Evolutionary conservation across 1,284 basidiomycete species (phyloP), one percentile per base, ranked within the genome.

Genomic region (Xanthoconium separans): DNA sequence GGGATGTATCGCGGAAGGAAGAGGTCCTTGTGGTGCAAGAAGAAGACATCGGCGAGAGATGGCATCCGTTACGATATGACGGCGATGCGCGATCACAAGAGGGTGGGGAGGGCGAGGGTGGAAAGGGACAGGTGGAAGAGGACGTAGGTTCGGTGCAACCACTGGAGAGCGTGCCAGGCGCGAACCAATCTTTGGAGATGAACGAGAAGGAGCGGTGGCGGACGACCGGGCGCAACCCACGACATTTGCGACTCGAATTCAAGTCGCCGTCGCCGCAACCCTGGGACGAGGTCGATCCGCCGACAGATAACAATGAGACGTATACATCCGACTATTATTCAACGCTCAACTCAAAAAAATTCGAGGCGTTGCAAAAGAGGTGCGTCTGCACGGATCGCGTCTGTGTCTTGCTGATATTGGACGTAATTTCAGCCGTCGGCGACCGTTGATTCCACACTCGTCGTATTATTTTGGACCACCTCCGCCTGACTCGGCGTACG

Each of bases 391-490:
- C 6, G 9, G 15, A 22, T 40, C 15, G 3, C 13, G 43, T 24
- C 31, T 24, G 39, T 24, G 9, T 20, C 33, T 34, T 33, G 9
- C 16, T 45, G n/a, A 52, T 41, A 24, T 24, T 24, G 24, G 24
- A 24, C 24, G 15, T 18, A 8, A 8, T 31, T 40, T 20, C 3
- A 79, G 77, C 31, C 72, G 71, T 51, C 66, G 69, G 51, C 78
- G 82, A 37, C 76, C 79, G 2, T 64, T 80, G 46, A 80, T 88
- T 60, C 90, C 89, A 27, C 83, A 83, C 61, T 92, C 90, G 0
- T 81, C 87, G 27, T 92, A 91, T 71, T 90, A 90, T 67, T 88
- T 85, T 70, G 89, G 89, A n/a, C 87, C 89, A 4, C 89, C 90
- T 16, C 77, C 84, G 4, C 66, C 80, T 20, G 83, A 84, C 58